phyloP scores from a whole-genome alignment of 2,329 filamentous ascomycete genomes.

The Stachybotrys echinatus region DNA sequence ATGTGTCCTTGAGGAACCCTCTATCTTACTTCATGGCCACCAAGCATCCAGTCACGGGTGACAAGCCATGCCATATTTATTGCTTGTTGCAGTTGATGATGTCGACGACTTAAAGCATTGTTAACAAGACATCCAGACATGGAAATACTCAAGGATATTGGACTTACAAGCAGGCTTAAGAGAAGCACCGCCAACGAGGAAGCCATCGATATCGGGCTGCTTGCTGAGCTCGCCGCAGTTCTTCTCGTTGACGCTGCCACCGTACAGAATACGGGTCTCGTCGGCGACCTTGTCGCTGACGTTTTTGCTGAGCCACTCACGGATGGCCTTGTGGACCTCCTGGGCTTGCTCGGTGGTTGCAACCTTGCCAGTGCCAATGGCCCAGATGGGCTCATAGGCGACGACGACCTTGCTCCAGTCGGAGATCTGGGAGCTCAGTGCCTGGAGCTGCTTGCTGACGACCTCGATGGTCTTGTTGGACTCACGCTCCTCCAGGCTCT shows the following conservation, averaged over 20 bases:
- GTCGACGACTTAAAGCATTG: slow-evolving; percentile 41
- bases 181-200: slow-evolving; percentile 92
- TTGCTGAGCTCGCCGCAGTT: slow-evolving; percentile 92
- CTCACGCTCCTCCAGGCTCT: slow-evolving; percentile 91
- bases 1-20: too few species aligned
- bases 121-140: not conserved
- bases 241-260: slow-evolving; percentile 95
- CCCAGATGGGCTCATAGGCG: slow-evolving; percentile 99
- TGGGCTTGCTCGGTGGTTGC: slow-evolving; percentile 85
- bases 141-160: not conserved
- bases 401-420: slow-evolving; percentile 95
- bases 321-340: slow-evolving; percentile 89
- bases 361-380: slow-evolving; percentile 88
- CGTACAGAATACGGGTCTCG: slow-evolving; percentile 90
- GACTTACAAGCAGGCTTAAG: slow-evolving; percentile 90
- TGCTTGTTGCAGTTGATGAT: slow-evolving; percentile 52
- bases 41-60: not conserved
- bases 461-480: slow-evolving; percentile 78
- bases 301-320: slow-evolving; percentile 77
- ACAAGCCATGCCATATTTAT: slow-evolving; percentile 24
- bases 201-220: slow-evolving; percentile 94
- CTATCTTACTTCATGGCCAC: not conserved
- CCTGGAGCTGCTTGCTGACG: slow-evolving; percentile 78
- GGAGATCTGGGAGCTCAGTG: slow-evolving; percentile 68
- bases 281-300: slow-evolving; percentile 73